These are phyloP conservation scores for Staphylotrichum longicolle DNA, from an alignment of 495 filamentous ascomycete genomes.

Conservation along the genomic window DNA sequence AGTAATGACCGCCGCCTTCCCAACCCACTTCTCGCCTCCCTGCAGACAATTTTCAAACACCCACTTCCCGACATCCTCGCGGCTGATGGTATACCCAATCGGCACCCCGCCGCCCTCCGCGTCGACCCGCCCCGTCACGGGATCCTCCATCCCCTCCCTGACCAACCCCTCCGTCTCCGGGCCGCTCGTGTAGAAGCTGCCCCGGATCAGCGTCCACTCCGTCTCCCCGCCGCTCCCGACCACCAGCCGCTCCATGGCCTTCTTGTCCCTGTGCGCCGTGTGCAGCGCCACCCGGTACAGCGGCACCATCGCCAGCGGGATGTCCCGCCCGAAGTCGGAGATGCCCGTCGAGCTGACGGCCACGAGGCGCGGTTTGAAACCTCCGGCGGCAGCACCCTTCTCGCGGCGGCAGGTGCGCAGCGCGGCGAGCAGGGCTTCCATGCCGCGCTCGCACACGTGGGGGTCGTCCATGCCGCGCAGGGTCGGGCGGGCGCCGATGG, in stretches of 20 bases:
- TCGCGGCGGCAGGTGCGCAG: slow-evolving; percentile 28
- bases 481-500: slow-evolving; percentile 44
- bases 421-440: slow-evolving; percentile 46
- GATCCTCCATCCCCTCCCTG: slow-evolving; percentile 40
- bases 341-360: slow-evolving; percentile 56
- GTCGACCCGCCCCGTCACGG: slow-evolving; percentile 16
- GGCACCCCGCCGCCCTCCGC: slow-evolving; percentile 28
- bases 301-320: slow-evolving; percentile 49
- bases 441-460: slow-evolving; percentile 54
- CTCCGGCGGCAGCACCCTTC: slow-evolving; percentile 3
- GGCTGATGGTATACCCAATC: slow-evolving; percentile 47
- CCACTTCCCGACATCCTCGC: slow-evolving; percentile 46
- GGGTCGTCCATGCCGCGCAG: slow-evolving; percentile 48
- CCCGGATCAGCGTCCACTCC: slow-evolving; percentile 49
- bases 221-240: slow-evolving; percentile 19
- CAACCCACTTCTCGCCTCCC: slow-evolving; percentile 18
- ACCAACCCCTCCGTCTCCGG: slow-evolving; percentile 22
- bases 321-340: slow-evolving; percentile 46
- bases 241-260: slow-evolving; percentile 53
- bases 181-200: slow-evolving; percentile 31
- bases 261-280: slow-evolving; percentile 59
- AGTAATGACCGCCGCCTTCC: slow-evolving; percentile 30
- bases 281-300: slow-evolving; percentile 52
- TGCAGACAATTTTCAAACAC: slow-evolving; percentile 32
- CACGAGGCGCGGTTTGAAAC: slow-evolving; percentile 47